Percentiles rank a stretch among this genome's conserved stretches.
Evolutionary conservation across 2,329 filamentous ascomycete genomes (phyloP).

Genomic region (Paracorniculantispora psalliotae): DNA sequence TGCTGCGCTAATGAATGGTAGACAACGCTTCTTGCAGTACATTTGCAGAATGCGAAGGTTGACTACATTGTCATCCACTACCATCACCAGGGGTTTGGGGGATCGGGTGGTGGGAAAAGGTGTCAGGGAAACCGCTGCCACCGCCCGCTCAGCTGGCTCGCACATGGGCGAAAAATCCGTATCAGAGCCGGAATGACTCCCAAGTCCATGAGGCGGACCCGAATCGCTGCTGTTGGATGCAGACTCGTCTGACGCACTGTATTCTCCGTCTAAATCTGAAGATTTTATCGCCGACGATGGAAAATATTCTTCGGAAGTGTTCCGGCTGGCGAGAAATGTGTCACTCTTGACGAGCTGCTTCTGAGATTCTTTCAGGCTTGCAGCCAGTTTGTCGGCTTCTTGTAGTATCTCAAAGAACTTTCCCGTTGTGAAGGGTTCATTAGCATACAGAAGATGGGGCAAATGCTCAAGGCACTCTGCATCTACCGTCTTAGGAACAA

Average conservation of each 20-base stretch:
- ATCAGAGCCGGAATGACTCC: background rate
- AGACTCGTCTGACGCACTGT: background rate
- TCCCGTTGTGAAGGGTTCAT: background rate
- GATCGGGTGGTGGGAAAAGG: background rate
- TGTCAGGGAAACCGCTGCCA: background rate
- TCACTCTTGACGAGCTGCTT: too few species aligned
- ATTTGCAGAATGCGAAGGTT: constrained; percentile 44
- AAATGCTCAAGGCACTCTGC: background rate
- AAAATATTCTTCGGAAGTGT: too few species aligned
- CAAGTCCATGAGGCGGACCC: background rate
- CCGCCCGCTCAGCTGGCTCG: background rate
- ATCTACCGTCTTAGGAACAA: background rate
- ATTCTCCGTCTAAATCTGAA: background rate
- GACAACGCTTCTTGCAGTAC: constrained; percentile 39
- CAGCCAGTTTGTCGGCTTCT: background rate
- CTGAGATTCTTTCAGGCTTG: background rate
- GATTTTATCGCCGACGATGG: too few species aligned
- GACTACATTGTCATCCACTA: constrained; percentile 45
- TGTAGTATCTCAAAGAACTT: background rate
- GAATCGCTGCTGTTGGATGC: too few species aligned
- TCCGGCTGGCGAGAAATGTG: too few species aligned
- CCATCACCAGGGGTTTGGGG: constrained; percentile 25
- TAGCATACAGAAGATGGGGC: background rate
- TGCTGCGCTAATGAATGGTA: constrained; percentile 36
- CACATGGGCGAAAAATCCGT: background rate